These are phyloP conservation scores for Debaryomyces singareniensis DNA, from an alignment of 1,139 yeast species.

Conservation along the genomic window DNA sequence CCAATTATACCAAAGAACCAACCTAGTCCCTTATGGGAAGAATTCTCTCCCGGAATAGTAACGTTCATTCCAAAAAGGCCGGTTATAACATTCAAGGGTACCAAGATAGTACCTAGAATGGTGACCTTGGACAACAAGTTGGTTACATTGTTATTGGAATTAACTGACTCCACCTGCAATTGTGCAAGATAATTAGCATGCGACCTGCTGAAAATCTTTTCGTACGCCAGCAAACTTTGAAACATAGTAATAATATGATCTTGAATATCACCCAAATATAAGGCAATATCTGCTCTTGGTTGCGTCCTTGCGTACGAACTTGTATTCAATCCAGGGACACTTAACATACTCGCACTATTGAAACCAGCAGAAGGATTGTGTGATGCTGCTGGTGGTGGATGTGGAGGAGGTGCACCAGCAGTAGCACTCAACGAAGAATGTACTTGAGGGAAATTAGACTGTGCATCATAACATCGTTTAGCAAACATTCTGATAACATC, in stretches of 20 bases:
- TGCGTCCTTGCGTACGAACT: slow-evolving; percentile 31
- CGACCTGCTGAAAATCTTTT: slow-evolving; percentile 18
- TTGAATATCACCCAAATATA: slow-evolving; percentile 93
- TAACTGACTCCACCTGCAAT: slow-evolving; percentile 18
- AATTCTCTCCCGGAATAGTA: slow-evolving; percentile 14
- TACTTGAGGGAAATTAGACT: no score
- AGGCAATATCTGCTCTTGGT: slow-evolving; percentile 77
- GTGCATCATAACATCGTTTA: slow-evolving; percentile 84
- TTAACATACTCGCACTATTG: background rate
- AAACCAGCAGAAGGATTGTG: background rate
- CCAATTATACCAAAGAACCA: slow-evolving; percentile 15
- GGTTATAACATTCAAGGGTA: slow-evolving; percentile 18
- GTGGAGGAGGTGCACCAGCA: no score
- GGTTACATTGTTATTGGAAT: slow-evolving; percentile 15
- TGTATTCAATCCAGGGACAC: background rate
- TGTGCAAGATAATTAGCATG: slow-evolving; percentile 22
- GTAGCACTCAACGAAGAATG: slow-evolving; percentile 14
- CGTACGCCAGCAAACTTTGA: slow-evolving; percentile 18
- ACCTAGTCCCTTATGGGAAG: slow-evolving; percentile 5
- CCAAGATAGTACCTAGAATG: slow-evolving; percentile 17
- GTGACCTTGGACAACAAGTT: slow-evolving; percentile 18
- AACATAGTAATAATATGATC: slow-evolving; percentile 22
- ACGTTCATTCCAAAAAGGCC: slow-evolving; percentile 23
- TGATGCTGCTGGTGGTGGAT: background rate
- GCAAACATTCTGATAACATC: slow-evolving; percentile 98